Evolutionary conservation across 192 early-diverging fungal genomes (phyloP).

Genomic region (Coemansia sp.): DNA sequence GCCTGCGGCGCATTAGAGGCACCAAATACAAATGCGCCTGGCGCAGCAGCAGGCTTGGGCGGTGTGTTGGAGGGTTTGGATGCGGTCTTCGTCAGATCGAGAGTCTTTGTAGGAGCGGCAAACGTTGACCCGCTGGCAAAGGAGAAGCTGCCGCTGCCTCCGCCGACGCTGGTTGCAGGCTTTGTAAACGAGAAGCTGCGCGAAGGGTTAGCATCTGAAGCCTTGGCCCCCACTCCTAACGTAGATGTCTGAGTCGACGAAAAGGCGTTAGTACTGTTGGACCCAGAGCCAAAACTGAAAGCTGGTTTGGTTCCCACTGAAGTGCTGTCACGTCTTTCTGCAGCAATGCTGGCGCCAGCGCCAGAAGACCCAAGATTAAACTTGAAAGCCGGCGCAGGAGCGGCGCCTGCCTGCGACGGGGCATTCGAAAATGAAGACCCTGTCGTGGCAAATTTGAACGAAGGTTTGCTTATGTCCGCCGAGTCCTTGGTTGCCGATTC

Average conservation of each 20-base stretch:
- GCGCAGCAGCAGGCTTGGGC: conserved; percentile 6
- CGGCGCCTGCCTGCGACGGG: conserved; percentile 1
- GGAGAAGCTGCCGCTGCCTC: conserved; percentile 3
- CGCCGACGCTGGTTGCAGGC: neutral
- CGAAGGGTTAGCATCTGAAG: conserved; percentile 1
- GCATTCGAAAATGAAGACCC: conserved; percentile 2
- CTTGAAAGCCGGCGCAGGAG: conserved; percentile 2
- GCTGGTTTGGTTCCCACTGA: conserved; percentile 13
- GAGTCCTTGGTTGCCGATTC: neutral
- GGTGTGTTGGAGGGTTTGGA: conserved; percentile 5
- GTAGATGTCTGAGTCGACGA: neutral
- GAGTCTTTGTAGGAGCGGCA: conserved; percentile 21
- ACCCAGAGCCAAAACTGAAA: conserved; percentile 18
- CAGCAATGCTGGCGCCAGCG: neutral
- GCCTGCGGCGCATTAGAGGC: conserved; percentile 11
- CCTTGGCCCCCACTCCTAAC: conserved; percentile 10
- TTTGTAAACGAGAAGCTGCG: conserved; percentile 22
- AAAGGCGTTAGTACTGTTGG: neutral
- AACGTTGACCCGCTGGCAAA: conserved; percentile 17
- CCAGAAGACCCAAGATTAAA: conserved; percentile 16
- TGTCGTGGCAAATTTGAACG: conserved; percentile 1
- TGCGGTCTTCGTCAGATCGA: conserved; percentile 26
- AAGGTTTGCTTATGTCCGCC: neutral
- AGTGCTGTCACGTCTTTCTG: neutral
- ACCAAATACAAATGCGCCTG: conserved; percentile 11